These are phyloP conservation scores for Raphanus raphanistrum DNA, from an alignment of 345 rosid species.

Conservation along the genomic window DNA sequence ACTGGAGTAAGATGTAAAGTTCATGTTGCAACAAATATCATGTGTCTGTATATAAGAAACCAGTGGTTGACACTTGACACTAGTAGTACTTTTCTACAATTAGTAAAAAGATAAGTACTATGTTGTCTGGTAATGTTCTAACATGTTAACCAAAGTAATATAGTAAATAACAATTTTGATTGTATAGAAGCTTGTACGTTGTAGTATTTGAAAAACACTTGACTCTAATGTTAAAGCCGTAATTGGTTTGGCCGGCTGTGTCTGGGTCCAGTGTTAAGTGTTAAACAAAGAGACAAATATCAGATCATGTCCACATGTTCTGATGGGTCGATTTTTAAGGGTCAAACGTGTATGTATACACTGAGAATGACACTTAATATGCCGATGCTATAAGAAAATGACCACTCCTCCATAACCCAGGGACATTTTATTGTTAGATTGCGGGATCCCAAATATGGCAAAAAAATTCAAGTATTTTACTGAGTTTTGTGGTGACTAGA, in stretches of 20 bases:
- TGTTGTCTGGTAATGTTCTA: neutral
- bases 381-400: slow-evolving; percentile 26
- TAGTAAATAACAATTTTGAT: neutral
- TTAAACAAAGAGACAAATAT: slow-evolving; percentile 28
- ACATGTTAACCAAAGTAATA: neutral
- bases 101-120: neutral
- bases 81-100: neutral
- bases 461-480: neutral
- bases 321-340: slow-evolving; percentile 16
- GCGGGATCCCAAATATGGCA: neutral
- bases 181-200: neutral
- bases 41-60: neutral
- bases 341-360: slow-evolving; percentile 30
- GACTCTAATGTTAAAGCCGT: slow-evolving; percentile 21
- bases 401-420: slow-evolving; percentile 26
- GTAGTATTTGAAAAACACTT: neutral
- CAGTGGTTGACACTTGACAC: neutral
- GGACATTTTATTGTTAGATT: slow-evolving; percentile 13
- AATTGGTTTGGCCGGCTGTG: slow-evolving; percentile 20
- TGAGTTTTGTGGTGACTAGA: neutral
- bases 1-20: slow-evolving; percentile 6
- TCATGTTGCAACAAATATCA: slow-evolving; percentile 9
- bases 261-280: slow-evolving; percentile 30
- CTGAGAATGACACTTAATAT: slow-evolving; percentile 34
- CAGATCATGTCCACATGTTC: slow-evolving; percentile 27